These are phyloP conservation scores for Kuraishia piskuri DNA, from an alignment of 805 yeast species.

Conservation along the genomic window DNA sequence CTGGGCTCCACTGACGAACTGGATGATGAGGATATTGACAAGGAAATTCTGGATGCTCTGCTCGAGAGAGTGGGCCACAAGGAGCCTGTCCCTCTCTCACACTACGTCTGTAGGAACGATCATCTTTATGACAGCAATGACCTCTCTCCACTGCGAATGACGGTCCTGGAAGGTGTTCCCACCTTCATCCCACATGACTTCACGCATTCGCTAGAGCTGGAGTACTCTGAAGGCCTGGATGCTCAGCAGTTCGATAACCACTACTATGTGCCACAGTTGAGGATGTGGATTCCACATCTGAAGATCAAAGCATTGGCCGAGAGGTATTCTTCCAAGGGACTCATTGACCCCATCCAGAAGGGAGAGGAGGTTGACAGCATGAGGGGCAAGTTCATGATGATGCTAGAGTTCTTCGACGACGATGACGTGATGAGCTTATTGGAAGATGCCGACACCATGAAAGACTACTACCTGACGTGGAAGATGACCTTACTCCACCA, in stretches of 20 bases:
- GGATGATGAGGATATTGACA: background rate
- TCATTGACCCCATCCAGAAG: background rate
- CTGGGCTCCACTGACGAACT: background rate
- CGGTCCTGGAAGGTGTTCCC: slow-evolving; percentile 50
- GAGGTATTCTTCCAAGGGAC: background rate
- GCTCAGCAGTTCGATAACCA: slow-evolving; percentile 16
- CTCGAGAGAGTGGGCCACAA: background rate
- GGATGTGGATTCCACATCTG: slow-evolving; percentile 40
- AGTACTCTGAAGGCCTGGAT: background rate
- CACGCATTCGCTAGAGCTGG: slow-evolving; percentile 23
- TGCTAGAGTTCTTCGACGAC: background rate
- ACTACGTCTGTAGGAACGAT: slow-evolving; percentile 48
- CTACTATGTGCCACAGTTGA: slow-evolving; percentile 40
- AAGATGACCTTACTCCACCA: slow-evolving; percentile 19
- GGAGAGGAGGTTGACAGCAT: background rate
- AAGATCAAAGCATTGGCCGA: background rate
- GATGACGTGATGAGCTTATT: background rate
- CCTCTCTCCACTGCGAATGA: slow-evolving; percentile 42
- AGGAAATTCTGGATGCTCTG: background rate
- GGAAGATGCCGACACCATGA: slow-evolving; percentile 15
- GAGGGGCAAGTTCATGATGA: background rate
- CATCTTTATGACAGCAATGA: slow-evolving; percentile 44
- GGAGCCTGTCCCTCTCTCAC: background rate
- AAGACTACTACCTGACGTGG: slow-evolving; percentile 19
- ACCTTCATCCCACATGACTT: slow-evolving; percentile 48